Evolutionary conservation across 2,329 filamentous ascomycete genomes (phyloP).

Genomic region (Cryphonectria nitschkei): DNA sequence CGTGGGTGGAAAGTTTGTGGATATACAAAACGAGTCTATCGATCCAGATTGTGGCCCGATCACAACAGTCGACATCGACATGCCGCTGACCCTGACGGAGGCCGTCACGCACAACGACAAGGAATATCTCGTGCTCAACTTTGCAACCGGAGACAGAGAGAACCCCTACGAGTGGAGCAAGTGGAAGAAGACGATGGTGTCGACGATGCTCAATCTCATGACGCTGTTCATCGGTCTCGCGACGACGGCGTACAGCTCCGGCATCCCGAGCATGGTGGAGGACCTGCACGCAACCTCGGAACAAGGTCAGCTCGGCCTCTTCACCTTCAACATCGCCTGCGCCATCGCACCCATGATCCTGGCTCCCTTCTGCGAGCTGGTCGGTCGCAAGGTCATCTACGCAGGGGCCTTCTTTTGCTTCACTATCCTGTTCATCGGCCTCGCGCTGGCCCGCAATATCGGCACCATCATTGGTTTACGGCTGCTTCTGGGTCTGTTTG

Average conservation of each 20-base stretch:
- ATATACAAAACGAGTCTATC: slow-evolving; percentile 39
- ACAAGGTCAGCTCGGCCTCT: slow-evolving; percentile 52
- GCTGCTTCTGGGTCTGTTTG: slow-evolving; percentile 51
- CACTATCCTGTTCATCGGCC: slow-evolving; percentile 51
- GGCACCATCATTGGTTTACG: slow-evolving; percentile 51
- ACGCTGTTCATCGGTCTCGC: slow-evolving; percentile 57
- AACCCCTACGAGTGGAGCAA: slow-evolving; percentile 57
- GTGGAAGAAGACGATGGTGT: slow-evolving; percentile 49
- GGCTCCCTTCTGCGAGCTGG: slow-evolving; percentile 53
- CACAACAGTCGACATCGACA: slow-evolving; percentile 49
- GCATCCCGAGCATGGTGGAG: slow-evolving; percentile 48
- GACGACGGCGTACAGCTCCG: slow-evolving; percentile 57
- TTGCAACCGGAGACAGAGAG: slow-evolving; percentile 49
- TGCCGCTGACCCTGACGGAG: slow-evolving; percentile 52
- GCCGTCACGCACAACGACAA: slow-evolving; percentile 46
- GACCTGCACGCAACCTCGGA: slow-evolving; percentile 48
- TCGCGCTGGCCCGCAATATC: slow-evolving; percentile 52
- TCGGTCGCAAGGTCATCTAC: slow-evolving; percentile 51
- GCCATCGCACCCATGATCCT: slow-evolving; percentile 51
- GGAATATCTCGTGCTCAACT: slow-evolving; percentile 50
- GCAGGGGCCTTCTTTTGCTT: slow-evolving; percentile 50
- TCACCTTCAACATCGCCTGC: slow-evolving; percentile 54
- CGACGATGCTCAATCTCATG: slow-evolving; percentile 53
- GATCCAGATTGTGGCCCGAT: slow-evolving; percentile 41
- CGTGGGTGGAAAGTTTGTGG: slow-evolving; percentile 43